Evolutionary conservation across 208 protist genomes (phyloP), one percentile per base, ranked within the genome.

Genomic region (Porcisia deanei): DNA sequence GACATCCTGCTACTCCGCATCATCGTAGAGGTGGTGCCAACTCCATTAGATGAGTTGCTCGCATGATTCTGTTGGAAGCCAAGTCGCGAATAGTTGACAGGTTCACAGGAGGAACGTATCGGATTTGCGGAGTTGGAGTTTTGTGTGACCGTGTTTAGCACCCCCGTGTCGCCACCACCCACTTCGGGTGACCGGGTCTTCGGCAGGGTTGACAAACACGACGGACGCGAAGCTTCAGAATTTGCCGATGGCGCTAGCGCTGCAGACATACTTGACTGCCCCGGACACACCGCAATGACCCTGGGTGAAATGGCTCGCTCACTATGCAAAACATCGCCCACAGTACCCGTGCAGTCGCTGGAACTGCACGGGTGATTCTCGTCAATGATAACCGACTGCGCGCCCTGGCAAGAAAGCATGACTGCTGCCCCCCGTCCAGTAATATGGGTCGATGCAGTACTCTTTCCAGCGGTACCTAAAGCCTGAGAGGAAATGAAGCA

Each of bases 1-100:
- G 73, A 72, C 39, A 78, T 54, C 58, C 59, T 78, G 30, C 60
- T 25, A 54, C 75, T 78, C 66, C 61, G 72, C 14, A 82, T 49
- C 73, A 74, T 75, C 7, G 68, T 71, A 3, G 73, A 75, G 39
- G 53, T n/a, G 12, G 68, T 71, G 16, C 45, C 68, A 20, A 25
- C 68, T n/a, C 49, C 43, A 30, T 67, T 58, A 37, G 65, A 75
- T 45, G 65, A 67, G 72, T 70, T 71, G 20, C 37, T 57, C 45
- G 25, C 58, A 49, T 78, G 55, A 52, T 61, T 78, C n/a, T 77
- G 67, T 7, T 71, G 72, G 60, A 74, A n/a, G 52, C 66, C 74
- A 52, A 75, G 43, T 54, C 74, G 58, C 41, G 78, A 78, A 45
- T 65, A 65, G 5, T 45, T 45, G 1, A 49, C 78, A 1, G 18